phyloP scores from a whole-genome alignment of 805 yeast species.

The Saturnispora saitoi region DNA sequence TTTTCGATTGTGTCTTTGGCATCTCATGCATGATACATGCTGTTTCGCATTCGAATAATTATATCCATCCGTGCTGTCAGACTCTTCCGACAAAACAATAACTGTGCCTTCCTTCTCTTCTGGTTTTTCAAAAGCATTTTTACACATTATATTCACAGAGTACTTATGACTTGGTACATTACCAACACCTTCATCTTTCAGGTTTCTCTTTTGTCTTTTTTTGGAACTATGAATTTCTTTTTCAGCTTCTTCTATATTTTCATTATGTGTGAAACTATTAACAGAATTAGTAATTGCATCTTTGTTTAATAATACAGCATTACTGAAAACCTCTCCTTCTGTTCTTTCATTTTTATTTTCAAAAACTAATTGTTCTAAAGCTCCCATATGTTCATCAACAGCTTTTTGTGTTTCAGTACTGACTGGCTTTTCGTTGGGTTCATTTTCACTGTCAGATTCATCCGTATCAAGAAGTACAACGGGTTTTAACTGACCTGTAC shows the following conservation, averaged over 20 bases:
- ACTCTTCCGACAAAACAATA: conserved; percentile 2
- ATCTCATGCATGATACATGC: neutral
- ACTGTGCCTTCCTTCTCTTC: neutral
- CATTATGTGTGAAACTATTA: neutral
- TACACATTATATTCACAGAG: too few relatives aligned
- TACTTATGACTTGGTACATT: too few relatives aligned
- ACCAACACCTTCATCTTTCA: too few relatives aligned
- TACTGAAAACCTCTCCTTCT: neutral
- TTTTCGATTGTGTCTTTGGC: neutral
- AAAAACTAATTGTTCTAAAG: neutral
- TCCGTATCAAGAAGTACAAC: neutral
- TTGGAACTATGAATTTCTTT: too few relatives aligned
- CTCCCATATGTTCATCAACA: neutral
- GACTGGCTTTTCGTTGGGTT: neutral
- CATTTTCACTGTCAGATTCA: neutral
- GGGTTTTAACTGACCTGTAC: neutral
- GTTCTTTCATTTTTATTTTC: neutral
- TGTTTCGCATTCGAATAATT: neutral
- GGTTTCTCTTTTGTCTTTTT: too few relatives aligned
- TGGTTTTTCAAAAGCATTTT: neutral
- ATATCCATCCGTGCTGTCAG: neutral
- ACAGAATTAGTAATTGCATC: neutral
- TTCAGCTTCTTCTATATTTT: too few relatives aligned
- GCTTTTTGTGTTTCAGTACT: neutral
- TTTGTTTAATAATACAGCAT: too few relatives aligned